Percentiles rank a stretch among this genome's conserved stretches.
Conservation (phyloP, 75 land plant genomes). For the Sequoia sempervirens region DNA sequence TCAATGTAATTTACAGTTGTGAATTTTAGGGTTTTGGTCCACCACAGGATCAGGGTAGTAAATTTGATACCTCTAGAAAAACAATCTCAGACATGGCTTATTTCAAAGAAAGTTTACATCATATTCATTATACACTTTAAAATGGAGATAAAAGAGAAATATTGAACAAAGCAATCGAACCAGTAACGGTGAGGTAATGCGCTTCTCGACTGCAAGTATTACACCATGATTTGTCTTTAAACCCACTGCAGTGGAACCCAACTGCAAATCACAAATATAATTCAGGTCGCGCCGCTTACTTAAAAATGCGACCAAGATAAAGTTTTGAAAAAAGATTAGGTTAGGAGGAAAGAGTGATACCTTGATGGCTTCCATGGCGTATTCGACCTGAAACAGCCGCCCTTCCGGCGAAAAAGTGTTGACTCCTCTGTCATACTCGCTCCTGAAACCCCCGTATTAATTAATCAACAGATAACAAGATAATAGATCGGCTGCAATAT, state of each 20-base stretch:
- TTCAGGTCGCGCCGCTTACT: not conserved
- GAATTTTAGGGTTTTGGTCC: not conserved
- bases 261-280: constrained; percentile 32
- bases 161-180: constrained; percentile 24
- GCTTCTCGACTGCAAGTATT: constrained; percentile 92
- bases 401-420: constrained; percentile 96
- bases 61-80: not conserved
- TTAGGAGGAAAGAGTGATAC: constrained; percentile 14
- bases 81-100: not conserved
- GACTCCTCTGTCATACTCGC: constrained; percentile 93
- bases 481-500: not conserved
- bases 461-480: not conserved
- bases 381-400: constrained; percentile 84
- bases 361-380: constrained; percentile 97
- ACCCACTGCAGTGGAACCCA: constrained; percentile 97
- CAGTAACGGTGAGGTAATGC: constrained; percentile 85
- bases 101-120: not conserved
- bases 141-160: not conserved
- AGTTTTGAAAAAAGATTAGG: not conserved
- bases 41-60: not conserved
- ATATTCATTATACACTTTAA: not conserved
- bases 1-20: not conserved
- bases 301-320: not conserved
- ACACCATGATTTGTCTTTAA: constrained; percentile 89
- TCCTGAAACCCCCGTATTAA: constrained; percentile 38